Base-by-base conservation (phyloP, 768 basidiomycete species). In the Termitomyces sp. region DNA sequence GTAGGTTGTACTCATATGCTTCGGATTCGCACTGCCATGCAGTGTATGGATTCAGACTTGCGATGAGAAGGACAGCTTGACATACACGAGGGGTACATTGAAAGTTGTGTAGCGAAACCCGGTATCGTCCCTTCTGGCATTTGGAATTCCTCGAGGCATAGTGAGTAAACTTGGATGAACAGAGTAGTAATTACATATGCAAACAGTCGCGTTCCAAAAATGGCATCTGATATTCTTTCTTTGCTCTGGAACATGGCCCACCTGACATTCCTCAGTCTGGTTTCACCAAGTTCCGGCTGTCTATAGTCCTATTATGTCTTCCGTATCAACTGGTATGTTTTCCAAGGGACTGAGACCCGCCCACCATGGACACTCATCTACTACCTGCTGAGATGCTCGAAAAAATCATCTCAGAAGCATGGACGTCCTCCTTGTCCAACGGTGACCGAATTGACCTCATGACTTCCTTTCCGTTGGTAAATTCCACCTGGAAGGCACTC, bases 141-240 rank as follows among this genome's bases (percentile, higher is more conserved):
- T 90, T 32, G 91, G 90, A 48, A 92, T 82, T 58, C 90, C 90
- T 70, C 90, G 81, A 59, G 90, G 90, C 90, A 92, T 92, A 22
- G 43, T 67, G 49, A 26, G 40, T 42, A 16, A 20, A 50, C 16
- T 47, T 33, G 20, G 10, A 13, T 22, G 14, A 49, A 22, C 45
- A 28, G 24, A 9, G 28, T 32, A 18, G 30, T 26, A 49, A 49
- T 16, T 24, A 52, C 51, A 53, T 20, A 4, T 42, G 18, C 26
- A 53, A 53, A 53, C 38, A 42, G 16, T 28, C 36, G 36, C 28
- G 38, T 53, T 53, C 52, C 52, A 40, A 42, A 42, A 53, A 53
- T 40, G 26, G 52, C 51, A n/a, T 22, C 9, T 9, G 16, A 28
- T 20, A 13, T 18, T n/a, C 22, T 6, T 22, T n/a, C 20, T 10